These are phyloP conservation scores for Colletotrichum tamarilloi DNA, from an alignment of 2,329 filamentous ascomycete species.

Conservation along the genomic window DNA sequence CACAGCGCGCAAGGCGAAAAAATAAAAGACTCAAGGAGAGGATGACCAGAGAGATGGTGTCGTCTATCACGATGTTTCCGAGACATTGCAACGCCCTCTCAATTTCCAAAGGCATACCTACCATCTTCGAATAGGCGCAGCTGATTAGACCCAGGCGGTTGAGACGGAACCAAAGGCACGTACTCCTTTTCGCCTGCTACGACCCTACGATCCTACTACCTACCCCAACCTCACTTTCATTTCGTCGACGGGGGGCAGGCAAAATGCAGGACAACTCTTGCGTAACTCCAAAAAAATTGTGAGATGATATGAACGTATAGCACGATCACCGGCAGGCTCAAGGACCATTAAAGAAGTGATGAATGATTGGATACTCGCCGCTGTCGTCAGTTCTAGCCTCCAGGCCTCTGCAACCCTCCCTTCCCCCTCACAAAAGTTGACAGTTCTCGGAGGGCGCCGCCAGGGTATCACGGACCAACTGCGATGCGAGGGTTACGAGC, in stretches of 20 bases:
- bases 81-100: neutral
- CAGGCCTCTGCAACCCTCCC: too few species aligned
- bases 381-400: neutral
- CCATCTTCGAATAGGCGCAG: neutral
- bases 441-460: neutral
- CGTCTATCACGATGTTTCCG: conserved; percentile 4
- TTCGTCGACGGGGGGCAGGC: neutral
- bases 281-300: too few species aligned
- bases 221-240: neutral
- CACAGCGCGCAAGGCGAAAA: neutral
- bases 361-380: neutral
- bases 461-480: neutral
- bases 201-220: neutral
- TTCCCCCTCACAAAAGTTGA: neutral
- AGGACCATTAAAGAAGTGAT: neutral
- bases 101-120: neutral
- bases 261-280: too few species aligned
- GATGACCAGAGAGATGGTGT: conserved; percentile 16
- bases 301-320: too few species aligned
- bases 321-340: neutral
- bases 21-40: neutral
- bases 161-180: neutral
- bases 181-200: neutral
- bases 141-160: neutral
- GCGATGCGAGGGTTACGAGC: neutral